Conservation (phyloP, 371 early-diverging fungal genomes). For the Apophysomyces elegans region DNA sequence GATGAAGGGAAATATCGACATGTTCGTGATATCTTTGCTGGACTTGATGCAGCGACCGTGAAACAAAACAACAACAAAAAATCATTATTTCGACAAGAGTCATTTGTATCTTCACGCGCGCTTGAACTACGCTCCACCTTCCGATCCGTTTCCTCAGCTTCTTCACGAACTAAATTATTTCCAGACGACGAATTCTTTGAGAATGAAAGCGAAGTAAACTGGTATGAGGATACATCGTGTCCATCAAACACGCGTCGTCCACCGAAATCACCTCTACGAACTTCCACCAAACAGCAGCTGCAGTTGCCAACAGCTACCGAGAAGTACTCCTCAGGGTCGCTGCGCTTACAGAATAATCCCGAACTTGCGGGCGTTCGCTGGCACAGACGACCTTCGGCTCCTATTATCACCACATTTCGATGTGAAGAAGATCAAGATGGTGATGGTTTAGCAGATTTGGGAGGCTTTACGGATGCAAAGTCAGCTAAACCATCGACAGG, state of each 20-base stretch:
- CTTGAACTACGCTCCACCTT: slow-evolving; percentile 1
- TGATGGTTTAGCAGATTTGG: slow-evolving; percentile 10
- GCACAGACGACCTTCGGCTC: slow-evolving; percentile 21
- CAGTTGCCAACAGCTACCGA: slow-evolving; percentile 10
- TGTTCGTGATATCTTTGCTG: slow-evolving; percentile 41
- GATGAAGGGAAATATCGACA: slow-evolving; percentile 32
- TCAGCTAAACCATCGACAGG: slow-evolving; percentile 20
- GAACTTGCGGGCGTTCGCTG: slow-evolving; percentile 16
- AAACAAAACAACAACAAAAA: slow-evolving; percentile 9
- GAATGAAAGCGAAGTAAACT: slow-evolving; percentile 7
- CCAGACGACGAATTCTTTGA: slow-evolving; percentile 14
- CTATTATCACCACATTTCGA: slow-evolving; percentile 1
- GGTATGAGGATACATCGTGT: slow-evolving; percentile 20
- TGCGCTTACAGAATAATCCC: slow-evolving; percentile 15
- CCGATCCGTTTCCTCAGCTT: slow-evolving; percentile 3
- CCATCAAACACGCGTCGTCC: slow-evolving; percentile 26
- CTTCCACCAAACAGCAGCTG: slow-evolving; percentile 14
- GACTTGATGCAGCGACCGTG: slow-evolving; percentile 10
- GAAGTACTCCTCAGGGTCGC: slow-evolving; percentile 17
- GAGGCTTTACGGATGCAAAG: slow-evolving; percentile 5
- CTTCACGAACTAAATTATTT: neutral
- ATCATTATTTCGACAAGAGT: slow-evolving; percentile 1
- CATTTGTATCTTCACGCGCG: neutral
- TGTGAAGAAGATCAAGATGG: slow-evolving; percentile 18
- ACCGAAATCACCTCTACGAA: slow-evolving; percentile 47